Conservation (phyloP, 1,284 basidiomycete genomes). For the Sporisorium exsertum region DNA sequence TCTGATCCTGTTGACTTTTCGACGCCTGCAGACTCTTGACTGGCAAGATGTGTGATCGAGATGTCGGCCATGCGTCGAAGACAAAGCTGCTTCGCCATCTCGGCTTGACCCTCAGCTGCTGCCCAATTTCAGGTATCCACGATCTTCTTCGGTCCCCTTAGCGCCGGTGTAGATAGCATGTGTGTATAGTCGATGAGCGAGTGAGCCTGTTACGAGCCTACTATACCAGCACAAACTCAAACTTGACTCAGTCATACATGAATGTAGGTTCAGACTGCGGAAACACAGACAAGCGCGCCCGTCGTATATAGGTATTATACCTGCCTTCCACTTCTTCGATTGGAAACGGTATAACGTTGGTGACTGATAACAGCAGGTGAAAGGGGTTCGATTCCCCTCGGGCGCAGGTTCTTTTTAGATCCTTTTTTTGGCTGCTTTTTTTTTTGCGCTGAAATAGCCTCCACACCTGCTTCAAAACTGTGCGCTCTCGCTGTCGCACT, state of each 20-base stretch:
- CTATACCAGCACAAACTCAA: too few relatives aligned
- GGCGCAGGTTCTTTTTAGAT: constrained; percentile 8
- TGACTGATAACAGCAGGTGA: constrained; percentile 35
- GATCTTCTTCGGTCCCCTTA: too few relatives aligned
- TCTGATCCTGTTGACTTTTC: background rate
- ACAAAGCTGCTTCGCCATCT: background rate
- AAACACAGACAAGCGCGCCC: background rate
- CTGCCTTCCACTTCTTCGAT: constrained; percentile 3
- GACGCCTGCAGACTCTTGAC: background rate
- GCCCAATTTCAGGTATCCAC: too few relatives aligned
- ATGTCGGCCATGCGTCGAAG: background rate
- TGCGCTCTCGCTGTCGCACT: too few relatives aligned
- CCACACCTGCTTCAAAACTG: too few relatives aligned
- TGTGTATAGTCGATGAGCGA: background rate
- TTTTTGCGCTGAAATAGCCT: too few relatives aligned
- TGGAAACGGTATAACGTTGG: background rate
- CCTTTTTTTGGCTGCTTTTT: background rate
- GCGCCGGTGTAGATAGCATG: too few relatives aligned
- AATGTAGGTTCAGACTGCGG: background rate
- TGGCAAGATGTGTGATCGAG: constrained; percentile 14
- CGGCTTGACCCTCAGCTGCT: too few relatives aligned
- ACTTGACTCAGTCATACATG: background rate
- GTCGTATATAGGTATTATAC: constrained; percentile 4
- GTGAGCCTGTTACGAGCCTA: too few relatives aligned
- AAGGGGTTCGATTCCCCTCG: constrained; percentile 53